Percentiles rank a stretch among this genome's conserved stretches.
Conservation (phyloP, 2,329 filamentous ascomycete species). For the Fusarium concolor region DNA sequence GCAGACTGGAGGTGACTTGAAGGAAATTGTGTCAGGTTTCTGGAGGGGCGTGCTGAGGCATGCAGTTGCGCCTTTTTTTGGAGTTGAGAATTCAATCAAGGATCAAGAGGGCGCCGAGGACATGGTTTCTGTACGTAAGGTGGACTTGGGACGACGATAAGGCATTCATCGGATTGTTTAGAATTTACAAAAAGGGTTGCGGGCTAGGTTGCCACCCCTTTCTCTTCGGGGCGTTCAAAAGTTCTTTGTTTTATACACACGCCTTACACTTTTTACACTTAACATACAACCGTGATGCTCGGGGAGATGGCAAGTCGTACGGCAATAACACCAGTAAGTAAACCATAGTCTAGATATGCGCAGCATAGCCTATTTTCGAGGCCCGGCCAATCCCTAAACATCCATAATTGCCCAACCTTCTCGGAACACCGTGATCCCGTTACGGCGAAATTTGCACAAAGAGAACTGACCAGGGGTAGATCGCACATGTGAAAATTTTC, state of each 20-base stretch:
- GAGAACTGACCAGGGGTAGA: background rate
- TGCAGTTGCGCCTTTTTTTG: conserved; percentile 77
- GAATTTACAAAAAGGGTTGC: background rate
- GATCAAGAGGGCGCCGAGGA: conserved; percentile 49
- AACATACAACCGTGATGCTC: background rate
- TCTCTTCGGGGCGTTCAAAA: conserved; percentile 22
- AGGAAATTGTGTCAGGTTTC: conserved; percentile 77
- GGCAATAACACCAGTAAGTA: background rate
- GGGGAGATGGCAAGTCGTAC: background rate
- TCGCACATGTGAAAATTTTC: background rate
- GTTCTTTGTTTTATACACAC: conserved; percentile 12
- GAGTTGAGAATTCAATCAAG: conserved; percentile 39
- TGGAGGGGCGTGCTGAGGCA: conserved; percentile 79
- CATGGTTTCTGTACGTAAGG: conserved; percentile 64
- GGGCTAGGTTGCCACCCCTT: background rate
- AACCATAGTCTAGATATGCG: background rate
- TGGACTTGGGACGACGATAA: conserved; percentile 63
- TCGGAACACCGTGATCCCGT: background rate
- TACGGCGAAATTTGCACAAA: background rate
- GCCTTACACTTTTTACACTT: background rate
- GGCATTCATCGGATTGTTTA: background rate
- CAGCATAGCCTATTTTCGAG: conserved; percentile 1
- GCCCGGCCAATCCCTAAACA: background rate
- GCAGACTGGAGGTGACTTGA: conserved; percentile 88
- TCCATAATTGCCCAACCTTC: background rate